Evolutionary conservation across 331 rosid genomes (phyloP).

Genomic region (Telfairia occidentalis): DNA sequence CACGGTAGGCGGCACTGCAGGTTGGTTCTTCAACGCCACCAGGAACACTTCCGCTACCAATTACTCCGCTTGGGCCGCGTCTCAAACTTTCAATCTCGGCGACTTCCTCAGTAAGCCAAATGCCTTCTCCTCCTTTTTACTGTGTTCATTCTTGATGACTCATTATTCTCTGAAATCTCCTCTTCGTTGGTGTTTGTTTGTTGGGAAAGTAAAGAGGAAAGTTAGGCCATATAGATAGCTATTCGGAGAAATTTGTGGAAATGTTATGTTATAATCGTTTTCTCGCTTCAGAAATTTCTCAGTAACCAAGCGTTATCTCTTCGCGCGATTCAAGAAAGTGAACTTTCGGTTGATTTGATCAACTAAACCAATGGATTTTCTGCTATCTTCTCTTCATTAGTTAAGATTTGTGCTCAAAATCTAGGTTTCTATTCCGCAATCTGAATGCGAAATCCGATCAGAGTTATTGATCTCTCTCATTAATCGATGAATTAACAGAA

Average conservation of each 20-base stretch:
- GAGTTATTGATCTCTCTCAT: background rate
- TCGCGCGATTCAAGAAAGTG: background rate
- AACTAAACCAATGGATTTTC: background rate
- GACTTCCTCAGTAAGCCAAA: constrained; percentile 61
- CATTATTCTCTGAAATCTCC: background rate
- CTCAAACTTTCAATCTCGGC: constrained; percentile 60
- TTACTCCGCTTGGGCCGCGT: constrained; percentile 66
- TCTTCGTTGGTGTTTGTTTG: background rate
- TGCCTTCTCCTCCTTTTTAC: background rate
- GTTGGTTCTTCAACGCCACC: constrained; percentile 75
- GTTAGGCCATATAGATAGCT: background rate
- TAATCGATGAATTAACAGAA: background rate
- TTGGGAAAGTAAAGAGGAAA: background rate
- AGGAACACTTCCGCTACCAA: constrained; percentile 48
- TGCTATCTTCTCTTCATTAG: background rate
- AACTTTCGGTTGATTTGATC: background rate
- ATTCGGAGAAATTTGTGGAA: background rate
- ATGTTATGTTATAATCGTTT: background rate
- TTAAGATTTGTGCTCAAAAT: background rate
- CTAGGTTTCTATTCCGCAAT: background rate
- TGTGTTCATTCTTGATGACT: background rate
- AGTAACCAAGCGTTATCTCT: background rate
- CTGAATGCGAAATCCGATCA: background rate
- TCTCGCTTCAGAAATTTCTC: background rate
- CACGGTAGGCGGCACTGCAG: constrained; percentile 63